Base-by-base conservation (phyloP, 345 rosid genomes). In the Streptanthus diversifolius region DNA sequence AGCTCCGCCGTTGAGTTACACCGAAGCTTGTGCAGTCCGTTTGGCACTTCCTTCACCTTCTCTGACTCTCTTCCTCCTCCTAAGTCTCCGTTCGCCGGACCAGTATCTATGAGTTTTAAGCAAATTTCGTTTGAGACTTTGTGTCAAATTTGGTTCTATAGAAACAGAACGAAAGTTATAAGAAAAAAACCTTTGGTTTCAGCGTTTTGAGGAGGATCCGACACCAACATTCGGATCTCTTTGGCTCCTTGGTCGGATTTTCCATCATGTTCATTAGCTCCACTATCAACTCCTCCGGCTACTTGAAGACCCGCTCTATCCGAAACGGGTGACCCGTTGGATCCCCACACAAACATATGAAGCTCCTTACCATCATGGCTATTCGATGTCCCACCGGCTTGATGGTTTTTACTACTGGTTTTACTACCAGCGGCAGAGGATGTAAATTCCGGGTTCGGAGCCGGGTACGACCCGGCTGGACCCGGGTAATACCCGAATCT, bases 271-370 rank as follows among this genome's bases (percentile, higher is more conserved):
- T 92, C 93, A 4, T 82, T 17, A 2, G 84, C 37, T 0, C n/a
- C n/a, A n/a, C n/a, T n/a, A n/a, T n/a, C n/a, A n/a, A n/a, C n/a
- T n/a, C 86, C 82, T 0, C 91, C 89, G 19, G 85, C 85, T 15
- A 84, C 88, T 13, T 84, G 93, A 22, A 81, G 83, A 58, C 97
- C 97, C 8, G 82, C 80, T 15, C 74, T 78, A 49, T 93, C 98
- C 19, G 98, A 93, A 29, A 87, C 97, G 9, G 97, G 98, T 13
- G 98, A 93, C 54, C 96, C 97, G 43, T 87, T 91, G 1, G 98
- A 93, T 70, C 97, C 92, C 98, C 97, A 91, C 0, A 89, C 91
- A 41, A 86, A 91, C 97, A 86, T 93, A 53, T 91, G 95, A 41
- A 91, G 77, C 80, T 93, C 98, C 81, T 88, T 91, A 4, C 87